phyloP scores from a whole-genome alignment of 1,284 basidiomycete species.

The Rhizoctonia solani region DNA sequence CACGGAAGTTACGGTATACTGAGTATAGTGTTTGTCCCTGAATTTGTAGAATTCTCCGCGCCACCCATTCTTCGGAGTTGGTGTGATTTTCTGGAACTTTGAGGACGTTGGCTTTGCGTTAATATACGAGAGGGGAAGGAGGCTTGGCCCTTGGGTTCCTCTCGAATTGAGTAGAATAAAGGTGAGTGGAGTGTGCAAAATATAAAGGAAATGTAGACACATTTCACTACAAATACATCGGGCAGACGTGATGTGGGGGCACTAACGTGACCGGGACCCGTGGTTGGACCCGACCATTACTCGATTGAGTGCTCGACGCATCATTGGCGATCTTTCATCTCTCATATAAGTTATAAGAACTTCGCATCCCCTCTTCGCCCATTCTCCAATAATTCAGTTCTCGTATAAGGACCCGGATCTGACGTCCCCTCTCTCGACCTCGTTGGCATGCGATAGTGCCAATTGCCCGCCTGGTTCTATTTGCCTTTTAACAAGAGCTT shows the following conservation, averaged over 20 bases:
- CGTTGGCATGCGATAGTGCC: constrained; percentile 45
- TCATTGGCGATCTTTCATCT: constrained; percentile 35
- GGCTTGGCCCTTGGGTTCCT: too few species aligned
- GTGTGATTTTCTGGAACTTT: constrained; percentile 1
- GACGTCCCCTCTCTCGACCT: constrained; percentile 36
- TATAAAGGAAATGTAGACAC: too few species aligned
- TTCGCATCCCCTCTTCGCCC: background rate
- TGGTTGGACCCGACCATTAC: constrained; percentile 44
- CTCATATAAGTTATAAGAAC: background rate
- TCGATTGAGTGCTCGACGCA: constrained; percentile 3
- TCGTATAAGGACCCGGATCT: constrained; percentile 39
- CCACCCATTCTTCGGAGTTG: background rate
- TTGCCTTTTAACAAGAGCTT: background rate
- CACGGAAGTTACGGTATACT: background rate
- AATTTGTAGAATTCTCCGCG: background rate
- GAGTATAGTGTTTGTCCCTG: constrained; percentile 7
- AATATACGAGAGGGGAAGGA: background rate
- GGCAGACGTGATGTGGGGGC: background rate
- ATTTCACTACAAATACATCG: too few species aligned
- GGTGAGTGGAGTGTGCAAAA: background rate
- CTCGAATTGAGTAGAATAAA: background rate
- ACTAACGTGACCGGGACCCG: constrained; percentile 3
- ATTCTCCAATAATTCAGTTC: background rate
- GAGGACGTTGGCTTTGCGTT: background rate
- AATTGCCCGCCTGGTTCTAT: constrained; percentile 1